A percentile compares a stretch with the other conserved stretches of the same genome.
These are phyloP conservation scores for Ustilago curta DNA, from an alignment of 1,284 basidiomycete genomes.

Conservation along the genomic window DNA sequence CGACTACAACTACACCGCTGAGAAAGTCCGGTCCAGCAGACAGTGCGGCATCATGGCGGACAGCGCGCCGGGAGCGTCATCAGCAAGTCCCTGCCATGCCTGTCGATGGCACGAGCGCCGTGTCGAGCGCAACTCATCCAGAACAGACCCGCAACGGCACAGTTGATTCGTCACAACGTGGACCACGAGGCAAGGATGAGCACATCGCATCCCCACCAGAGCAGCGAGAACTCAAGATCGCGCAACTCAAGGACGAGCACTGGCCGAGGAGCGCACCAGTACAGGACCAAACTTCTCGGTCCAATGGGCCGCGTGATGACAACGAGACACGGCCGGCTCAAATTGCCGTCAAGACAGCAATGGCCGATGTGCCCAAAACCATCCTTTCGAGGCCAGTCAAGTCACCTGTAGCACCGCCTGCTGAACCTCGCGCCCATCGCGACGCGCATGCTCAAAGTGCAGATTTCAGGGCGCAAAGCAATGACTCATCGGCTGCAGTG, in stretches of 20 bases:
- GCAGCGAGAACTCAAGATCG: conserved; percentile 18
- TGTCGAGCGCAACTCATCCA: neutral
- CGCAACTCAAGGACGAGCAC: conserved; percentile 5
- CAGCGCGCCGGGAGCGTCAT: conserved; percentile 21
- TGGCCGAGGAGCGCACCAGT: conserved; percentile 11
- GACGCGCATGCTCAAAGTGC: neutral
- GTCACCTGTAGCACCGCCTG: conserved; percentile 9
- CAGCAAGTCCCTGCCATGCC: conserved; percentile 13
- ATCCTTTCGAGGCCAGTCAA: conserved; percentile 32
- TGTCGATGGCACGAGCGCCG: neutral
- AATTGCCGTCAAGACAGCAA: neutral
- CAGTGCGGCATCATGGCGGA: conserved; percentile 43
- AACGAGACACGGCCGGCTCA: conserved; percentile 2
- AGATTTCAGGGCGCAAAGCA: conserved; percentile 10
- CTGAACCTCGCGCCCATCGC: conserved; percentile 5
- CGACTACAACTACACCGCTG: neutral
- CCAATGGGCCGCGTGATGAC: conserved; percentile 2
- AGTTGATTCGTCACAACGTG: conserved; percentile 13
- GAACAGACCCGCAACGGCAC: conserved; percentile 17
- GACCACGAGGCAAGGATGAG: conserved; percentile 8
- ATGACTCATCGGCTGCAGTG: conserved; percentile 5
- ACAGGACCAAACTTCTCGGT: neutral
- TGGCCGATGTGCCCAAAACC: conserved; percentile 23
- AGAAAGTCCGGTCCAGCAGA: conserved; percentile 45
- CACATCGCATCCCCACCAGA: conserved; percentile 13